A percentile compares a stretch with the other conserved stretches of the same genome.
Evolutionary conservation across 73 alveolate genomes (phyloP).

Genomic region (Paramecium biaurelia): DNA sequence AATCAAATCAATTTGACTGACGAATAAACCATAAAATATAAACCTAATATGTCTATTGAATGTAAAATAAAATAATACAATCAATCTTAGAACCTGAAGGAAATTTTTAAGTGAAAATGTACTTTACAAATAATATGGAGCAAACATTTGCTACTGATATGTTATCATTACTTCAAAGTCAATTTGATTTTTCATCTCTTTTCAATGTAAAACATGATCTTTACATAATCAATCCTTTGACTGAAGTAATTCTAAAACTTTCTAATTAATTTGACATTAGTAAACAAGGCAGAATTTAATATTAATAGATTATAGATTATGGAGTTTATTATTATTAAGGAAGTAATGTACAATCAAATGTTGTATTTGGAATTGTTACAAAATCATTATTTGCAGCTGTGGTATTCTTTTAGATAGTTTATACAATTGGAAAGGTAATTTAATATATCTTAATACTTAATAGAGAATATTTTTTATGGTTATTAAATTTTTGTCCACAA

Average conservation of each 20-base stretch:
- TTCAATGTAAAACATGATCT: background rate
- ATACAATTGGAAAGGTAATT: background rate
- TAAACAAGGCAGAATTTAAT: background rate
- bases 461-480: constrained; percentile 27
- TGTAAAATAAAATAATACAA: background rate
- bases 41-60: background rate
- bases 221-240: background rate
- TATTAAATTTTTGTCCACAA: constrained; percentile 18
- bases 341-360: background rate
- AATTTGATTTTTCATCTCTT: background rate
- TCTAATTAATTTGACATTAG: background rate
- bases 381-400: constrained; percentile 30
- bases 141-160: background rate
- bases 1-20: background rate
- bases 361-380: background rate
- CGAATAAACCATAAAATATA: background rate
- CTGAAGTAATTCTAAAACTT: background rate
- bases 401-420: background rate
- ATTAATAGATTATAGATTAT: background rate
- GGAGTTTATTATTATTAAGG: background rate
- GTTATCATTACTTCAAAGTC: background rate
- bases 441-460: background rate
- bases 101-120: background rate
- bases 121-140: background rate
- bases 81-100: background rate